phyloP scores from a whole-genome alignment of 768 basidiomycete species.

The Hygrocybe punicea region DNA sequence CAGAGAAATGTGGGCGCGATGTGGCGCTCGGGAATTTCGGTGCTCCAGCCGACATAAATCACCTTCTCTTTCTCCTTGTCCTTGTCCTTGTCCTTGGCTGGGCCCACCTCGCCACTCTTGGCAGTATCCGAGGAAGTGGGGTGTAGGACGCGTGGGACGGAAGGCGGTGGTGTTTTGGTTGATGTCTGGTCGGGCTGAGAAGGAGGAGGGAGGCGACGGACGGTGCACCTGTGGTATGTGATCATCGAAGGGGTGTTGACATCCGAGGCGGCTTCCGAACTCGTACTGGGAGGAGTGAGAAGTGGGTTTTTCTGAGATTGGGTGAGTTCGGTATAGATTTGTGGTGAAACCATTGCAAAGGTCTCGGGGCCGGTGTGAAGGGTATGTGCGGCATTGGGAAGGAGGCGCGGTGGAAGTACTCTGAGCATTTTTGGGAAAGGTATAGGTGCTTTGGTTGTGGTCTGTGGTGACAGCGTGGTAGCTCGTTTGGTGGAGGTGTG shows the following conservation, averaged over 20 bases:
- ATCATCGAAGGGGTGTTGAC: slow-evolving; percentile 6
- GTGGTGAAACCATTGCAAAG: slow-evolving; percentile 41
- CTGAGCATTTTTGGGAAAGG: slow-evolving; percentile 42
- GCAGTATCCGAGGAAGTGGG: not conserved
- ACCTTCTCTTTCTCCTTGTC: slow-evolving; percentile 7
- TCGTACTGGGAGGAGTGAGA: not conserved
- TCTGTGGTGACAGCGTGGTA: slow-evolving; percentile 11
- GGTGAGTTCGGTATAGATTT: slow-evolving; percentile 33
- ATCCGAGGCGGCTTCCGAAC: slow-evolving; percentile 6
- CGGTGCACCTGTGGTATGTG: slow-evolving; percentile 21
- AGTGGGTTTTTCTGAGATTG: not conserved
- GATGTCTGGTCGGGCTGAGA: slow-evolving; percentile 35
- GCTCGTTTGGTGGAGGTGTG: slow-evolving; percentile 7
- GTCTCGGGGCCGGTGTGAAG: slow-evolving; percentile 18
- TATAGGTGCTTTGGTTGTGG: slow-evolving; percentile 11
- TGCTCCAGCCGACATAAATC: slow-evolving; percentile 46
- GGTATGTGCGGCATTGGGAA: slow-evolving; percentile 20
- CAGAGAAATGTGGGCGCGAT: slow-evolving; percentile 51
- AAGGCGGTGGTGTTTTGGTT: slow-evolving; percentile 5
- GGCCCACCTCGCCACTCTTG: slow-evolving; percentile 29
- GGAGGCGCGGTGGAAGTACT: slow-evolving; percentile 46
- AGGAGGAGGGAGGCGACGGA: slow-evolving; percentile 43
- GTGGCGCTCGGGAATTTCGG: slow-evolving; percentile 60
- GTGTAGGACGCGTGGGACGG: slow-evolving; percentile 7
- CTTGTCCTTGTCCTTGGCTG: slow-evolving; percentile 17